phyloP scores from a whole-genome alignment of 805 yeast genomes.

The Wickerhamomyces rabaulensis region DNA sequence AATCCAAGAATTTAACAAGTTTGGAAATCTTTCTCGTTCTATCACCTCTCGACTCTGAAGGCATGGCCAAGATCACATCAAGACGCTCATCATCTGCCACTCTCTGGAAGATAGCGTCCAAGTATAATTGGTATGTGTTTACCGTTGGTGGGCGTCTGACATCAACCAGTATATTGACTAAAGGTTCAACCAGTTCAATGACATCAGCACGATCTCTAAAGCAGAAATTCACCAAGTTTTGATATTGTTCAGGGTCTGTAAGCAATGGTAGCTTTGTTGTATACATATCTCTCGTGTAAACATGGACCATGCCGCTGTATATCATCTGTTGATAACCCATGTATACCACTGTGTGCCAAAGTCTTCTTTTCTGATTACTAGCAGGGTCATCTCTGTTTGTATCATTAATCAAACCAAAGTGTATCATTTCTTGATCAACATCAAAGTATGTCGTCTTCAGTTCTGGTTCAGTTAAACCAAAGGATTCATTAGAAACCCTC shows the following conservation, averaged over 20 bases:
- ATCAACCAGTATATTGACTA: conserved; percentile 3
- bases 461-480: conserved; percentile 1
- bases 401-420: neutral
- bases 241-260: neutral
- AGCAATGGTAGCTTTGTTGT: conserved; percentile 1
- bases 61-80: conserved; percentile 1
- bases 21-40: conserved; percentile 1
- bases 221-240: conserved; percentile 1
- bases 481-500: conserved; percentile 4
- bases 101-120: neutral
- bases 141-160: neutral
- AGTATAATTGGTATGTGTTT: neutral
- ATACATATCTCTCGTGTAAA: neutral
- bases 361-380: conserved; percentile 1
- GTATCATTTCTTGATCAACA: neutral
- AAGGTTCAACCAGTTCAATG: neutral
- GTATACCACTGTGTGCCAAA: conserved; percentile 4
- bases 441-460: neutral
- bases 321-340: conserved; percentile 3
- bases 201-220: conserved; percentile 2
- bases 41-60: neutral
- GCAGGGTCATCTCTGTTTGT: neutral
- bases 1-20: conserved; percentile 4
- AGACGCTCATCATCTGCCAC: neutral
- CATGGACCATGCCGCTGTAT: neutral